Evolutionary conservation across 2,329 filamentous ascomycete genomes (phyloP).

Genomic region (Penicillium sp.): DNA sequence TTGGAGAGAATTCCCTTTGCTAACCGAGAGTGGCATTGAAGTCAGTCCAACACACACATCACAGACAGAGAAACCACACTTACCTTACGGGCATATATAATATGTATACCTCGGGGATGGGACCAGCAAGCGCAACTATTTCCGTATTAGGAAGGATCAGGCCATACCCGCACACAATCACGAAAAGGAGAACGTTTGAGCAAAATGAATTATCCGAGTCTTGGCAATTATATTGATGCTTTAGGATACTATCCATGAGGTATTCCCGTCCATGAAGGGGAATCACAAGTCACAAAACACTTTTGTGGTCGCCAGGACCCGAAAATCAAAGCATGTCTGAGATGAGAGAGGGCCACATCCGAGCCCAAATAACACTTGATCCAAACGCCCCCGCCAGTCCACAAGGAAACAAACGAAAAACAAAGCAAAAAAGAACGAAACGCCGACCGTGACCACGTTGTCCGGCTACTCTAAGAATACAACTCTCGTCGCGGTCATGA

Average conservation of each 20-base stretch:
- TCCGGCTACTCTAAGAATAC: conserved; percentile 12
- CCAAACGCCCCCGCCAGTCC: conserved; percentile 3
- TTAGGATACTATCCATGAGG: conserved; percentile 12
- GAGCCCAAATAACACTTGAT: conserved; percentile 6
- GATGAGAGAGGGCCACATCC: conserved; percentile 11
- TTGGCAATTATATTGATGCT: conserved; percentile 21
- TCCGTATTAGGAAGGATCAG: conserved; percentile 1
- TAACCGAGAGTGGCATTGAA: not conserved
- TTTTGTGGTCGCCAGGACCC: conserved; percentile 21
- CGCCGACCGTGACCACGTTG: conserved; percentile 8
- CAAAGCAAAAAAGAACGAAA: not conserved
- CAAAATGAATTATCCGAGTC: conserved; percentile 13
- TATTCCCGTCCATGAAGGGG: conserved; percentile 4
- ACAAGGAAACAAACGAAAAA: not conserved
- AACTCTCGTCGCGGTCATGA: conserved; percentile 17
- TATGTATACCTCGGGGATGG: not conserved
- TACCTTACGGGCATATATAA: not conserved
- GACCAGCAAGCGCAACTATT: not conserved
- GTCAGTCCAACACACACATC: not conserved
- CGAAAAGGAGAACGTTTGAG: not conserved
- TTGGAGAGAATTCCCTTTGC: not conserved
- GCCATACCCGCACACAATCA: not conserved
- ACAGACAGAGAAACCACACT: not conserved
- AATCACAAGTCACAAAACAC: conserved; percentile 17
- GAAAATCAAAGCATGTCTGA: conserved; percentile 8